Conservation (phyloP, 805 yeast species). For the Osmozyma mogii region DNA sequence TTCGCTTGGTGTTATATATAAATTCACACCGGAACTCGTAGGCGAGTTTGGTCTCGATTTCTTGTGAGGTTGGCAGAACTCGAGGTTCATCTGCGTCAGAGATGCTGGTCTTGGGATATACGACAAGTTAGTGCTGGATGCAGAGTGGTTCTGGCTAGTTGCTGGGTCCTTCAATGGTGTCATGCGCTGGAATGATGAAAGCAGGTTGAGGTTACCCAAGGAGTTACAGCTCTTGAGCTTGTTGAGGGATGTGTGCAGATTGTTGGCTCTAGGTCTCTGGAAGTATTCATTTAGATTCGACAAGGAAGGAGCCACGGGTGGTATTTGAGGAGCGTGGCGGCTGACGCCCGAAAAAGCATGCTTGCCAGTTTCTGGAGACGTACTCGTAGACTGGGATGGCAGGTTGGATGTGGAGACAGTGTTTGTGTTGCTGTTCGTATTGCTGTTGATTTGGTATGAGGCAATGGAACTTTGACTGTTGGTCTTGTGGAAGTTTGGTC, state of each 20-base stretch:
- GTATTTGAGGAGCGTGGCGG: constrained; percentile 4
- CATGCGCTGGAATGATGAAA: constrained; percentile 26
- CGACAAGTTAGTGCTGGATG: constrained; percentile 8
- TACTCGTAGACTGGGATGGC: constrained; percentile 21
- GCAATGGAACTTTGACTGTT: constrained; percentile 1
- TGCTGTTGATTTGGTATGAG: neutral
- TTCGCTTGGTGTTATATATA: constrained; percentile 5
- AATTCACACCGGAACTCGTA: constrained; percentile 9
- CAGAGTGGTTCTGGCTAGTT: constrained; percentile 15
- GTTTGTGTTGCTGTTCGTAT: constrained; percentile 4
- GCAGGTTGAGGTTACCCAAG: constrained; percentile 14
- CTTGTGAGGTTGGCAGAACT: constrained; percentile 27
- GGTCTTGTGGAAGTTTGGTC: constrained; percentile 1
- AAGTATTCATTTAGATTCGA: constrained; percentile 29
- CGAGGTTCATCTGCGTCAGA: constrained; percentile 28
- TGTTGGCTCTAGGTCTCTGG: constrained; percentile 14
- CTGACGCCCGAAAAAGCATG: constrained; percentile 2
- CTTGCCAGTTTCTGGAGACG: constrained; percentile 23
- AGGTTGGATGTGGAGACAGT: constrained; percentile 20
- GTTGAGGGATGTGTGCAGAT: constrained; percentile 13
- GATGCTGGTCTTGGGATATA: constrained; percentile 20
- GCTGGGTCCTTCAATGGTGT: constrained; percentile 31
- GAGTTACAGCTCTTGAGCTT: constrained; percentile 18
- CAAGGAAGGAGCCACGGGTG: constrained; percentile 16
- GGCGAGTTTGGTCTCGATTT: constrained; percentile 46